Base-by-base conservation (phyloP, 768 basidiomycete species). In the Rhodotorula babjevae region DNA sequence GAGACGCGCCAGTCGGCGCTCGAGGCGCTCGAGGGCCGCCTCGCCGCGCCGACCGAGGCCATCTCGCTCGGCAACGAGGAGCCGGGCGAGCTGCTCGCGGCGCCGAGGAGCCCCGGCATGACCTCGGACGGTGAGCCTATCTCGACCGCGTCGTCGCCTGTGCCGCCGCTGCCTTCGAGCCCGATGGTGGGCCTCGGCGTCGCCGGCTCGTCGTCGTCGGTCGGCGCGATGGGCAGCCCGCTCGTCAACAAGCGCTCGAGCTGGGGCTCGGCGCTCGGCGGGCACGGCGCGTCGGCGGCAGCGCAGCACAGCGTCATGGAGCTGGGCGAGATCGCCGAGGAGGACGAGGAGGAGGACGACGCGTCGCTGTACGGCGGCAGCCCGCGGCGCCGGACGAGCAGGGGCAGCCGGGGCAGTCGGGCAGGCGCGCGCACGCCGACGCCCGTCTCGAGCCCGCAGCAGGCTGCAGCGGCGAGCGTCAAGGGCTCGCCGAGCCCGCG, bases 1-100 rank as follows among this genome's bases (percentile, higher is more conserved):
- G 90, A 76, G 91, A 91, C 27, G 85, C 88, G 92, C 52, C 87
- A 90, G 29, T 86, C 89, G 42, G 92, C 93, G 16, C 87, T 94
- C 56, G 89, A 86, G 86, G 89, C 91, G 21, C 85, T 95, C 59
- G 93, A 95, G 82, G 93, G 92, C 61, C 71, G 72, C 33, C 90
- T 90, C 81, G 50, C 66, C 21, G 85, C 87, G 5, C 88, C 88
- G 46, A 56, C 53, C 8, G 71, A 75, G 36, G 65, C 67, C n/a
- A 75, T 75, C 67, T 66, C 71, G 46, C 61, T 76, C 53, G 74
- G 74, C 10, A 31, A 58, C 49, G 58, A 53, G 33, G 36, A 60
- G 44, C 68, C 70, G 29, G 78, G 71, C 25, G 65, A 76, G 61
- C 65, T 72, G n/a, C 57, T 77, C 63, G 21, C 49, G 14, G 69